Evolutionary conservation across 2,329 filamentous ascomycete species (phyloP).

Genomic region (Coniochaeta sp.): DNA sequence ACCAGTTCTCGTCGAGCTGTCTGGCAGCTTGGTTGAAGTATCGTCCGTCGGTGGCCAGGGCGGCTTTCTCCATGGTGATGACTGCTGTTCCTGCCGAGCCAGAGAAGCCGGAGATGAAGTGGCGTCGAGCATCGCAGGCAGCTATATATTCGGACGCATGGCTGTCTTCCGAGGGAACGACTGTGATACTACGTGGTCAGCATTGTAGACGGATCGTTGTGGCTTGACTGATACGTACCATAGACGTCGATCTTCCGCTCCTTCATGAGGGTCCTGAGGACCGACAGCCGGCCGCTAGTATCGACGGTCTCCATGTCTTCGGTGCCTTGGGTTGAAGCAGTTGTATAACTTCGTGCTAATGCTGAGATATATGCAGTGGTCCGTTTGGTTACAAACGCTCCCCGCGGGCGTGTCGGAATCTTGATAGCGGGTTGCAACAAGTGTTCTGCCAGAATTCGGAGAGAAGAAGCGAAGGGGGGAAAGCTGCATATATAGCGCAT

Average conservation of each 20-base stretch:
- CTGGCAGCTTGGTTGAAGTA: constrained; percentile 96
- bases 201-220: constrained; percentile 9
- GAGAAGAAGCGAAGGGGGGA: constrained; percentile 8
- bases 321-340: constrained; percentile 12
- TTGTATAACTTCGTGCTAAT: constrained; percentile 6
- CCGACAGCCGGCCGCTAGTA: constrained; percentile 67
- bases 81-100: constrained; percentile 93
- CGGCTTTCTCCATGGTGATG: constrained; percentile 77
- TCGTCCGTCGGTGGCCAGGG: constrained; percentile 86
- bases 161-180: constrained; percentile 93
- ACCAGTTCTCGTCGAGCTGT: constrained; percentile 88
- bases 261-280: constrained; percentile 80
- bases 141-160: constrained; percentile 98
- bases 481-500: constrained; percentile 16
- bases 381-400: not conserved
- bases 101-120: constrained; percentile 88
- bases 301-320: constrained; percentile 67
- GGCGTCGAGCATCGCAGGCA: constrained; percentile 84
- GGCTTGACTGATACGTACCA: constrained; percentile 48
- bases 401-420: not conserved
- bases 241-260: constrained; percentile 85
- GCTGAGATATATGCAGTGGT: not conserved
- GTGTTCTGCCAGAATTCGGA: constrained; percentile 6
- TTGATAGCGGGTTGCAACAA: constrained; percentile 6
- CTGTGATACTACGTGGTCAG: constrained; percentile 34